Base-by-base conservation (phyloP, 805 yeast genomes). In the Cyberlindnera galapagoensis region DNA sequence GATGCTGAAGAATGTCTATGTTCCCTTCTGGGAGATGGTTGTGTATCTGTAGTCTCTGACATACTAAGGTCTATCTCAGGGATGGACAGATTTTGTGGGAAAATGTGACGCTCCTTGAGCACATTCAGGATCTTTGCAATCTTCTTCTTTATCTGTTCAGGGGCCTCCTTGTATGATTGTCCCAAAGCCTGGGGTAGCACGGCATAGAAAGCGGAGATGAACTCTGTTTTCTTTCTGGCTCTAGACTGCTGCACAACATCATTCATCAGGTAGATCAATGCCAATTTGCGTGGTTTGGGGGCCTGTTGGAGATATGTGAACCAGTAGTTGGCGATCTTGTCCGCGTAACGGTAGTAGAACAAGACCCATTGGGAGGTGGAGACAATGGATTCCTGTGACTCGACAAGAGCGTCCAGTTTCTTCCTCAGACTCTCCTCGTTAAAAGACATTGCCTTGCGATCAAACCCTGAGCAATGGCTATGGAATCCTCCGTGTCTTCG, bases 181-280 rank as follows among this genome's bases (percentile, higher is more conserved):
- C 45, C 40, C 30, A 77, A 42, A 1, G 67, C 65, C 1, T 36
- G 31, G 1, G 75, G 74, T 25, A 78, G 49, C 4, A 67, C 69
- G 1, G 53, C 49, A 9, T 73, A 65, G 55, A 82, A 85, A 3
- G 74, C 77, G 7, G 56, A 59, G 4, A 79, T 55, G 42, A 80
- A 78, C 29, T 74, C 83, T 4, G 60, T 59, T 46, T 71, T 74
- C 38, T 71, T 65, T 45, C 76, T 74, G 21, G 79, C 76, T 37
- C 77, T 66, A 4, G 87, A 74, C 51, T 81, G 81, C 55, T 85
- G 95, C 2, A 84, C 80, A 15, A 85, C 77, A 43, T 85, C 95
- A 53, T 85, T 85, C 31, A 81, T 79, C 10, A 85, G 60, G 48
- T 85, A 85, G 16, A 85, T 63, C 35, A 80, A 56, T 3, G 80